Base-by-base conservation (phyloP, 1,139 yeast species). In the Debaryomyces robertsiae region DNA sequence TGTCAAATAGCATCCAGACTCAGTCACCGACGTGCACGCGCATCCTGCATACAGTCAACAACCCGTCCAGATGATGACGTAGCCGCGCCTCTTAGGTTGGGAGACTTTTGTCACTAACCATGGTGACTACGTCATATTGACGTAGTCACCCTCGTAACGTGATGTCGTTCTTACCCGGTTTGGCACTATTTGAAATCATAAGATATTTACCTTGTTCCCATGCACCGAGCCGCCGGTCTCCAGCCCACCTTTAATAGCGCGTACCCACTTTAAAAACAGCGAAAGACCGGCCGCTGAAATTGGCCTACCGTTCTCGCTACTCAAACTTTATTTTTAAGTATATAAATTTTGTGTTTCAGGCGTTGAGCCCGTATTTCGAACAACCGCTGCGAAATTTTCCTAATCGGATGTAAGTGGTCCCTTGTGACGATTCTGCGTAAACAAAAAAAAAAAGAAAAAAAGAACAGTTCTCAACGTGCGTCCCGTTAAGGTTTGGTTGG, bases 101-200 rank as follows among this genome's bases (percentile, higher is more conserved):
- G 7, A 19, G 5, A 19, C 7, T 19, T 7, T 19, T 19, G 22
- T n/a, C n/a, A 19, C 22, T 19, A 19, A 19, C 22, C 5, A 18
- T 9, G 6, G 9, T 11, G 18, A 24, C 30, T 32, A 32, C 36
- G 36, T 32, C 36, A 32, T 15, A 15, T 15, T 32, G 36, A 32
- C 36, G 36, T 32, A 32, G 36, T 19, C 11, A 9, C 24, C n/a
- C 24, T n/a, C 11, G 13, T 4, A 23, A 14, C 30, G 25, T 9
- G 4, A 24, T 16, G 11, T 9, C 24, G 16, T 32, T 32, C 13
- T 32, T 14, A 5, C 36, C 16, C 7, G 29, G 14, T 32, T 32
- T 9, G 36, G 36, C 11, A 7, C 9, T 32, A n/a, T 9, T 16
- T 32, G 24, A 24, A 32, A 32, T 32, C 36, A 32, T 32, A 25